Conservation (phyloP, 2,329 filamentous ascomycete genomes). For the Xylariaceae sp. region DNA sequence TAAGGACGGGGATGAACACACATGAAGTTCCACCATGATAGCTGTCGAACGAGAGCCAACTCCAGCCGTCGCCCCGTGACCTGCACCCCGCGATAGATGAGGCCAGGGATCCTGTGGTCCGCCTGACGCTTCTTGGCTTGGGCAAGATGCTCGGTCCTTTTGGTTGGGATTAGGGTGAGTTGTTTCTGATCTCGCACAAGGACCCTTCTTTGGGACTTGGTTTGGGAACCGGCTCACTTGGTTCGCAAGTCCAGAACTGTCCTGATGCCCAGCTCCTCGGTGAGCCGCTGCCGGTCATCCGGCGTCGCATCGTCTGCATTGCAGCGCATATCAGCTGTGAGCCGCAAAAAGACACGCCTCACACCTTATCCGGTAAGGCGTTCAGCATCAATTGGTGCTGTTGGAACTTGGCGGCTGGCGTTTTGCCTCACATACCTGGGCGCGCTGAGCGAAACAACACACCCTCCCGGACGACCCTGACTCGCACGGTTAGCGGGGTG, state of each 20-base stretch:
- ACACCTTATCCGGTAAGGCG: not conserved
- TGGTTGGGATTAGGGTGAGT: not conserved
- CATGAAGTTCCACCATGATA: conserved; percentile 64
- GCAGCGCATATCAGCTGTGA: conserved; percentile 1
- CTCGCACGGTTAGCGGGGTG: conserved; percentile 2
- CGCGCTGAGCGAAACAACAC: conserved; percentile 64
- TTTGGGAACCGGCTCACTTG: conserved; percentile 43
- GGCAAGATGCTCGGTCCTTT: conserved; percentile 66
- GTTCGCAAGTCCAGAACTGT: conserved; percentile 77
- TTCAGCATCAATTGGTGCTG: not conserved
- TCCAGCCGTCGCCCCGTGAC: conserved; percentile 71
- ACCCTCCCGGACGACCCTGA: conserved; percentile 52
- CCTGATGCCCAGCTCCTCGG: conserved; percentile 56
- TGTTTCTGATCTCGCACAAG: not conserved
- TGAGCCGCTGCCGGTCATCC: conserved; percentile 56
- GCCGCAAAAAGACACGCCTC: not conserved
- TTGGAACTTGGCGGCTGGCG: not conserved
- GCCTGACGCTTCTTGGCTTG: conserved; percentile 57
- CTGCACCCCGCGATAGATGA: conserved; percentile 62
- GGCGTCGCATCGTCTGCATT: conserved; percentile 62
- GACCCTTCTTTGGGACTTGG: not conserved
- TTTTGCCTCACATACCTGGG: conserved; percentile 39
- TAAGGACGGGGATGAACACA: conserved; percentile 31
- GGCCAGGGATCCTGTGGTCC: conserved; percentile 44
- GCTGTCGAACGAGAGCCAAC: conserved; percentile 57